Conservation (phyloP, 1,139 yeast genomes). For the Hemisphaericaspora subhashii region DNA sequence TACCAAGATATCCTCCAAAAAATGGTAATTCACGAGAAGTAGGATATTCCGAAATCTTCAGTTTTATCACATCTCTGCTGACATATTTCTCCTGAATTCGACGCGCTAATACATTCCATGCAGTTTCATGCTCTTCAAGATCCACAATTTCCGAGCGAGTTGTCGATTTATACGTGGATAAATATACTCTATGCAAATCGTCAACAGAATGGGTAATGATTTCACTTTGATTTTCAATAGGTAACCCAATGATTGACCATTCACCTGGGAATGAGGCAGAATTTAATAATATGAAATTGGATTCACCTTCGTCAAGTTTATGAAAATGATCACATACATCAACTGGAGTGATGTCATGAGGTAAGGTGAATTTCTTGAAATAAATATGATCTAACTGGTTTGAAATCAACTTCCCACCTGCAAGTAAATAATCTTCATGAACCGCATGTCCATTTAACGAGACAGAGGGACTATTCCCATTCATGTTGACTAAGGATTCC, state of each 20-base stretch:
- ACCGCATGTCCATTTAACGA: slow-evolving; percentile 13
- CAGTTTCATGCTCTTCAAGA: slow-evolving; percentile 6
- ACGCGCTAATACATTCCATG: slow-evolving; percentile 28
- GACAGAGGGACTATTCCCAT: neutral
- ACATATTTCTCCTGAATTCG: slow-evolving; percentile 23
- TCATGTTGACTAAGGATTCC: slow-evolving; percentile 5
- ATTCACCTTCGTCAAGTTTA: slow-evolving; percentile 14
- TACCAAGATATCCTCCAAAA: slow-evolving; percentile 85
- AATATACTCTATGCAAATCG: slow-evolving; percentile 21
- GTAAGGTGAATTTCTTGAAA: slow-evolving; percentile 19
- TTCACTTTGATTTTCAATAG: slow-evolving; percentile 50
- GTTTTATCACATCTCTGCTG: slow-evolving; percentile 20
- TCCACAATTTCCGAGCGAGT: slow-evolving; percentile 10
- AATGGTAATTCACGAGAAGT: slow-evolving; percentile 62
- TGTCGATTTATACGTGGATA: slow-evolving; percentile 18
- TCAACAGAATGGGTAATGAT: slow-evolving; percentile 68
- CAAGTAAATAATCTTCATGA: slow-evolving; percentile 13
- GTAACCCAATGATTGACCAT: slow-evolving; percentile 84
- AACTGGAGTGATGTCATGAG: slow-evolving; percentile 25
- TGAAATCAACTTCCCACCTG: slow-evolving; percentile 11
- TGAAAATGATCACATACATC: slow-evolving; percentile 51
- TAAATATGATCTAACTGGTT: slow-evolving; percentile 10
- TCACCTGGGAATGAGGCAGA: slow-evolving; percentile 81
- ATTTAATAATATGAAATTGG: slow-evolving; percentile 59
- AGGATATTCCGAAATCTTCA: slow-evolving; percentile 14